Conservation (phyloP, 768 basidiomycete species). For the Agrocybe chaxingu region DNA sequence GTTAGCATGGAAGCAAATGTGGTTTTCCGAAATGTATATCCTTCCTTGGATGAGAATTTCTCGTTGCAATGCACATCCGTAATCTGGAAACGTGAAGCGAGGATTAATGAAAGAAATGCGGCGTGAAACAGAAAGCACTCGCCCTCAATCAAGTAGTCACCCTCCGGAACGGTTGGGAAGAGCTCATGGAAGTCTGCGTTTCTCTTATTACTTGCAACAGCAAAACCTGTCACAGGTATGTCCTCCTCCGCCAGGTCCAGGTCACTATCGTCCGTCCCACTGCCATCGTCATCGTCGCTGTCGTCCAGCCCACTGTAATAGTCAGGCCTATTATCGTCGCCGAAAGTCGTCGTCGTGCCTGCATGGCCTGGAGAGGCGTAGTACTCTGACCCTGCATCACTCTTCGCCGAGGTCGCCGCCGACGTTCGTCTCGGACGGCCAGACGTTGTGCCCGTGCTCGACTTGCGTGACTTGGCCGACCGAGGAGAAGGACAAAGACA, state of each 20-base stretch:
- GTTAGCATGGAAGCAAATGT: constrained; percentile 99
- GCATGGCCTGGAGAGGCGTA: constrained; percentile 6
- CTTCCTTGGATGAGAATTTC: constrained; percentile 97
- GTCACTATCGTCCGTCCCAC: constrained; percentile 36
- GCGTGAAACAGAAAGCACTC: constrained; percentile 22
- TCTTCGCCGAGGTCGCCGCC: constrained; percentile 17
- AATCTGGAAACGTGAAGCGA: constrained; percentile 53
- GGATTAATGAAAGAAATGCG: constrained; percentile 1
- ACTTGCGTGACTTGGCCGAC: constrained; percentile 24
- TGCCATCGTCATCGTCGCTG: constrained; percentile 29
- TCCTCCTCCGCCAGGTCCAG: constrained; percentile 62
- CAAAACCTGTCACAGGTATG: constrained; percentile 93
- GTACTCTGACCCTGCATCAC: constrained; percentile 31
- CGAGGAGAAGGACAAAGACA: constrained; percentile 24
- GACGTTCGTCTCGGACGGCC: constrained; percentile 15
- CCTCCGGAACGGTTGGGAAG: constrained; percentile 86
- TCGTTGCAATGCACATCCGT: constrained; percentile 94
- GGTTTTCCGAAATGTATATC: constrained; percentile 96
- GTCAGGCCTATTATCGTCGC: constrained; percentile 27
- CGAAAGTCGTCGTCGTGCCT: not conserved
- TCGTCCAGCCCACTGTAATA: constrained; percentile 37
- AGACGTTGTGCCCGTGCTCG: constrained; percentile 14
- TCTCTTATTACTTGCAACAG: constrained; percentile 91
- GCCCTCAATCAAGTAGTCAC: constrained; percentile 99
- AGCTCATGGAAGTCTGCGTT: constrained; percentile 96